A percentile compares a stretch with the other conserved stretches of the same genome.
phyloP scores from a whole-genome alignment of 495 filamentous ascomycete species.

The Pyrenopolyporus hunteri region DNA sequence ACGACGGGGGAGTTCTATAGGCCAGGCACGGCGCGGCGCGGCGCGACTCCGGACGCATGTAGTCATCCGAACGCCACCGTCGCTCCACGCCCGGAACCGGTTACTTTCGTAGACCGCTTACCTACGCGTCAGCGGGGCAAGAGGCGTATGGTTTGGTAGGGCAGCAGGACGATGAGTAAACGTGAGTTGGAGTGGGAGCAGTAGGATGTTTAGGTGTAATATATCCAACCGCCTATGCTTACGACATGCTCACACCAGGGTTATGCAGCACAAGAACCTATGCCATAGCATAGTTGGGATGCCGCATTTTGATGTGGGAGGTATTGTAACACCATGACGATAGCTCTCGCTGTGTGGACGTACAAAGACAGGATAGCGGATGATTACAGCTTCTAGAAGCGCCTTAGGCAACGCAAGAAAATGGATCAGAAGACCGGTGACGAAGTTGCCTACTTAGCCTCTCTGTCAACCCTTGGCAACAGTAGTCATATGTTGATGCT shows the following conservation, averaged over 20 bases:
- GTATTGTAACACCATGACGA: slow-evolving; percentile 9
- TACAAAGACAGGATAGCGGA: background rate
- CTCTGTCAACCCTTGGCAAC: background rate
- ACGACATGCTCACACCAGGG: background rate
- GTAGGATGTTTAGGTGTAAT: too few relatives aligned
- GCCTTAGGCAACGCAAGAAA: background rate
- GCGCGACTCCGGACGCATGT: slow-evolving; percentile 27
- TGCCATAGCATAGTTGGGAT: slow-evolving; percentile 11
- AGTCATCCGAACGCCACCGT: slow-evolving; percentile 1
- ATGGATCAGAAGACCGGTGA: background rate
- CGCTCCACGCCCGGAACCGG: slow-evolving; percentile 17
- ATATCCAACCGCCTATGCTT: background rate
- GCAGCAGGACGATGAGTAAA: background rate
- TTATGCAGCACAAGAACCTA: background rate
- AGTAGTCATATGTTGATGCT: background rate
- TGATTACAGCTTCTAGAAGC: slow-evolving; percentile 17
- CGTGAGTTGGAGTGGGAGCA: too few relatives aligned
- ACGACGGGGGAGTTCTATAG: background rate
- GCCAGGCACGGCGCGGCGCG: background rate
- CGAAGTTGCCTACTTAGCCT: background rate
- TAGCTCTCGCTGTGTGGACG: background rate
- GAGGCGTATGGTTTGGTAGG: background rate
- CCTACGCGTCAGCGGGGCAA: slow-evolving; percentile 28
- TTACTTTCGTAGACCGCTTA: slow-evolving; percentile 5
- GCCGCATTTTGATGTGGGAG: background rate